Base-by-base conservation (phyloP, 176 grass and related monocot species). In the Lolium multiflorum region DNA sequence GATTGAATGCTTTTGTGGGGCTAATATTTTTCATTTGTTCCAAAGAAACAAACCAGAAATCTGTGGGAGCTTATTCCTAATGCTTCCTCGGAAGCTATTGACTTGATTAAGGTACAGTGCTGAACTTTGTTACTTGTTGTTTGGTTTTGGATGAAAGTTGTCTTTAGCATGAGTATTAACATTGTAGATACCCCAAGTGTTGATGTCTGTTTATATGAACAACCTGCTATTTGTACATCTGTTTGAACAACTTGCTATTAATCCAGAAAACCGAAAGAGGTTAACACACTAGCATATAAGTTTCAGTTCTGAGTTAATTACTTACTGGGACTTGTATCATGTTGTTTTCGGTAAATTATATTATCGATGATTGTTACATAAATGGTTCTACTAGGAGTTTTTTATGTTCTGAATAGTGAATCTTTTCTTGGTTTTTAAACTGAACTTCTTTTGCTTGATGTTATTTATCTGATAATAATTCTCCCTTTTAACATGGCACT, bases 41-140 rank as follows among this genome's bases (percentile, higher is more conserved):
- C 50, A 56, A 88, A 90, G 91, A 88, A 90, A 76, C 87, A 85
- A n/a, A 85, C 85, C 49, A 90, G 80, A 76, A 93, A 93, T 82
- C 54, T 98, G 22, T 87, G 84, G 81, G 92, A 89, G 66, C 71
- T 90, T 85, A 92, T 98, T 87, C 95, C 95, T 77, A 95, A 93
- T 92, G 95, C 95, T 79, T 88, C 89, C 74, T 84, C 92, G 28
- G 93, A 95, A 92, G 93, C 95, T 72, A 82, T 98, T 80, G 93
- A 98, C 58, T 82, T 98, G 84, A 95, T 98, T 41, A 91, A 93
- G 91, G 95, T 98, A 81, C 77, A 41, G 44, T 24, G 2, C 70
- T 71, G 21, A 69, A 48, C n/a, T 71, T 78, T 75, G 43, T 35
- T 35, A 35, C 31, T 35, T 35, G 31, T 35, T 35, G 8, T 68